phyloP scores from a whole-genome alignment of 78 protist species.

The Dictyostelium citrinum region DNA sequence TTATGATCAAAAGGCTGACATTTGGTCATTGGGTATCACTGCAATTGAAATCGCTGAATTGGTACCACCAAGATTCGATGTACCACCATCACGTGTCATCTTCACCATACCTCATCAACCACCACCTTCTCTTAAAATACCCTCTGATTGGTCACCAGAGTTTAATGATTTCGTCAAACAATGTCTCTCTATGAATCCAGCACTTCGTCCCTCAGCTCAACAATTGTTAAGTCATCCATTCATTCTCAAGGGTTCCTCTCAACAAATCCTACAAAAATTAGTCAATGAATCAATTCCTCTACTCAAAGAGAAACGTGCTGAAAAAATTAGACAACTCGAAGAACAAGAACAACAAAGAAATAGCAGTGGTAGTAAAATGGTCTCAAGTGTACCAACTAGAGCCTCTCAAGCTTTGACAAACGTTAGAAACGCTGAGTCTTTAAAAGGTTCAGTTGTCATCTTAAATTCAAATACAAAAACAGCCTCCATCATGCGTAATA shows the following conservation, averaged over 20 bases:
- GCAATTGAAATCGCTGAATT: slow-evolving; percentile 76
- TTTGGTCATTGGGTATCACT: slow-evolving; percentile 80
- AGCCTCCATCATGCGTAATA: slow-evolving; percentile 63
- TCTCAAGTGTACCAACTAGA: not conserved
- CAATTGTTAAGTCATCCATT: slow-evolving; percentile 73
- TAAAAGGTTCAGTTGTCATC: slow-evolving; percentile 52
- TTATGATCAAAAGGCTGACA: slow-evolving; percentile 75
- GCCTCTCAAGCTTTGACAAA: not conserved
- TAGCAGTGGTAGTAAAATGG: not conserved
- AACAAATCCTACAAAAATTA: slow-evolving; percentile 47
- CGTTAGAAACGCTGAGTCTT: slow-evolving; percentile 11
- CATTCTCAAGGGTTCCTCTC: slow-evolving; percentile 50
- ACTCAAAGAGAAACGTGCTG: slow-evolving; percentile 38
- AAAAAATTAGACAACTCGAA: slow-evolving; percentile 54
- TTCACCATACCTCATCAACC: slow-evolving; percentile 77
- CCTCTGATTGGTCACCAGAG: slow-evolving; percentile 68
- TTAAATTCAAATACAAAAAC: slow-evolving; percentile 52
- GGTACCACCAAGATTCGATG: slow-evolving; percentile 71
- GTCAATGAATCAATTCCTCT: slow-evolving; percentile 67
- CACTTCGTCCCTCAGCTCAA: slow-evolving; percentile 40
- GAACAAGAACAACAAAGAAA: slow-evolving; percentile 14
- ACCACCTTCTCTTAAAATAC: slow-evolving; percentile 65
- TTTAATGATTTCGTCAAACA: slow-evolving; percentile 53
- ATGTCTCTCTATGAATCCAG: slow-evolving; percentile 59
- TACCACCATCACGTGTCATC: slow-evolving; percentile 69